Base-by-base conservation (phyloP, 2,329 filamentous ascomycete genomes). In the Fusarium sp. region DNA sequence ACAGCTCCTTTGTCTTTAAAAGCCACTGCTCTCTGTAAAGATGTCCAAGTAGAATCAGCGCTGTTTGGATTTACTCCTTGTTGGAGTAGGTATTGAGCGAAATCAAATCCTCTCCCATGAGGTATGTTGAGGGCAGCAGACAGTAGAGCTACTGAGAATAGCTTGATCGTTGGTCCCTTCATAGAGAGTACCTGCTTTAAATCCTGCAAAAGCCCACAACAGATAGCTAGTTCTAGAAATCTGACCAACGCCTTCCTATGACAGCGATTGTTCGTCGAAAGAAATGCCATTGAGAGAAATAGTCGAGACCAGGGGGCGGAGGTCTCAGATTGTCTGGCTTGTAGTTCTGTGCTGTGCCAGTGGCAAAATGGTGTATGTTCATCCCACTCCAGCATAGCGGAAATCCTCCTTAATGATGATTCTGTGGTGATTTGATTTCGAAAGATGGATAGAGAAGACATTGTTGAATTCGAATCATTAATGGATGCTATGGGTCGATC, bases 161-260 rank as follows among this genome's bases (percentile, higher is more conserved):
- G 1, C 40, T 14, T 23, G 2, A 46, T 32, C 5, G 51, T 46
- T 7, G 40, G 27, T 4, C 40, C 40, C 12, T 32, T n/a, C 2
- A 25, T 4, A 46, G 28, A 23, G n/a, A 55, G 40, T 4, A 2
- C 7, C 1, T 21, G 20, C 5, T 32, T 14, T 11, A 55, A 4
- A n/a, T 25, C n/a, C 0, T 16, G 27, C 2, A 46, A 55, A 25
- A 55, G 30, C 11, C 40, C 27, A 8, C 12, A 45, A 18, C 16
- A 34, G 7, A 55, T 55, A 6, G 20, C 27, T 12, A 45, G 27
- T 14, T n/a, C 45, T 8, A 45, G 14, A 34, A 55, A 46, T 3
- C 20, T 2, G 16, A 3, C 6, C 20, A 55, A 13, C 16, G 8
- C 1, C 8, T 11, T 0, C 0, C 11, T 4, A n/a, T 12, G 11